Percentiles rank a stretch among this genome's conserved stretches.
Evolutionary conservation across 106 monocot species (phyloP).

Genomic region (Vanilla planifolia): DNA sequence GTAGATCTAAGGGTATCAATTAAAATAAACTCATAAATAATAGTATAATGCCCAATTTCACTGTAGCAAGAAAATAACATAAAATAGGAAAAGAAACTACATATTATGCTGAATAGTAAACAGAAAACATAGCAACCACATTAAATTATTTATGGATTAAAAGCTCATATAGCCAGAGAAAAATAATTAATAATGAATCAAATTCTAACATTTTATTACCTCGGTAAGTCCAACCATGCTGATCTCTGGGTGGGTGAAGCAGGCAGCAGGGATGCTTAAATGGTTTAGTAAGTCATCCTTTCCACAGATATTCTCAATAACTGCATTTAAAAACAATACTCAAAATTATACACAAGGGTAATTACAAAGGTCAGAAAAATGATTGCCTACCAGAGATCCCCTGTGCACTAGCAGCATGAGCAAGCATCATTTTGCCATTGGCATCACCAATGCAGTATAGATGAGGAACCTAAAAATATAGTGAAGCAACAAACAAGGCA

Average conservation of each 20-base stretch:
- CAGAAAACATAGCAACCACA: no score
- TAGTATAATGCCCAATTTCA: no score
- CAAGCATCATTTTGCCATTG: slow-evolving; percentile 99
- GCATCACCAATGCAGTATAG: slow-evolving; percentile 98
- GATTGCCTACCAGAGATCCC: slow-evolving; percentile 99
- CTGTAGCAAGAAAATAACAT: no score
- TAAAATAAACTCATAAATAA: no score
- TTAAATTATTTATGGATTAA: not conserved
- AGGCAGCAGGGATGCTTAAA: slow-evolving; percentile 96
- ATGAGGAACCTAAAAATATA: slow-evolving; percentile 62
- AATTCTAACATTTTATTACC: slow-evolving; percentile 36
- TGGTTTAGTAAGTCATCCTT: slow-evolving; percentile 88
- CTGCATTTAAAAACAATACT: slow-evolving; percentile 20
- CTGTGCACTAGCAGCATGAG: slow-evolving; percentile 99
- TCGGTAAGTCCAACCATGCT: slow-evolving; percentile 97
- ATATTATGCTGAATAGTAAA: no score
- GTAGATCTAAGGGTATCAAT: no score
- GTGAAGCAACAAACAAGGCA: not conserved
- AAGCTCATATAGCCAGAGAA: not conserved
- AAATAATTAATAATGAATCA: not conserved
- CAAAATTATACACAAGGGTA: not conserved
- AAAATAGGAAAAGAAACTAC: no score
- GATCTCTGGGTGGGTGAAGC: slow-evolving; percentile 97
- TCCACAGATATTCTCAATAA: slow-evolving; percentile 82
- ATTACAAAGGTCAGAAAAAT: no score